Evolutionary conservation across 768 basidiomycete genomes (phyloP).

Genomic region (Macrocybe gigantea): DNA sequence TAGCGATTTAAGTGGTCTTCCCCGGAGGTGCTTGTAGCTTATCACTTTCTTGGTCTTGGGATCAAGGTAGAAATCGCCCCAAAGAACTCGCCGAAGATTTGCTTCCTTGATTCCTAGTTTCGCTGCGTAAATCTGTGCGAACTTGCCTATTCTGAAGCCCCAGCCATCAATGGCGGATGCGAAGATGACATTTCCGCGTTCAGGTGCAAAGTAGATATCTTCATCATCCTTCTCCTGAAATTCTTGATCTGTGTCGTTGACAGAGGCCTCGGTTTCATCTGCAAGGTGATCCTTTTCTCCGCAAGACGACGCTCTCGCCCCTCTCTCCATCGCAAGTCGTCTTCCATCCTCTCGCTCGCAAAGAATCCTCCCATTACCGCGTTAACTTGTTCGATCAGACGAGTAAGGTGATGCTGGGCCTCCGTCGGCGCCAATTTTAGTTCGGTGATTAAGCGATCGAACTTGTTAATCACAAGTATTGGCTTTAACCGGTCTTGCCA

Average conservation of each 20-base stretch:
- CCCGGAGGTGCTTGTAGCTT: constrained; percentile 84
- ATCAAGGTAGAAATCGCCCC: constrained; percentile 98
- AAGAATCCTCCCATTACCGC: constrained; percentile 98
- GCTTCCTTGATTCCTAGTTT: constrained; percentile 89
- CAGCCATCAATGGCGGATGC: constrained; percentile 95
- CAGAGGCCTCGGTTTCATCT: constrained; percentile 55
- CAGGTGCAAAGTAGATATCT: constrained; percentile 95
- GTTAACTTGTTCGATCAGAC: constrained; percentile 94
- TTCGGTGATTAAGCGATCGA: constrained; percentile 92
- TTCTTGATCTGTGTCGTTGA: constrained; percentile 55
- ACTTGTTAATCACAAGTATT: constrained; percentile 94
- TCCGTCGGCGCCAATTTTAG: constrained; percentile 87
- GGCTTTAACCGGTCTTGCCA: constrained; percentile 87
- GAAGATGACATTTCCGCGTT: constrained; percentile 93
- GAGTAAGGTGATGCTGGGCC: constrained; percentile 90
- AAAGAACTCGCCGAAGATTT: constrained; percentile 80
- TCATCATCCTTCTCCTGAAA: constrained; percentile 97
- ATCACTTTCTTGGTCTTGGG: constrained; percentile 93
- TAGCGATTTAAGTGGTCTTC: constrained; percentile 83
- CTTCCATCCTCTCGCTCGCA: constrained; percentile 93
- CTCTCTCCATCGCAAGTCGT: constrained; percentile 91
- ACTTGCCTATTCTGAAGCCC: constrained; percentile 93
- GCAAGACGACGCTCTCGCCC: constrained; percentile 80
- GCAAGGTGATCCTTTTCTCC: constrained; percentile 64
- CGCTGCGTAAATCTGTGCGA: constrained; percentile 85